Evolutionary conservation across 1,284 basidiomycete genomes (phyloP), one percentile per base, ranked within the genome.

Genomic region (Xerocomus amazonicus): DNA sequence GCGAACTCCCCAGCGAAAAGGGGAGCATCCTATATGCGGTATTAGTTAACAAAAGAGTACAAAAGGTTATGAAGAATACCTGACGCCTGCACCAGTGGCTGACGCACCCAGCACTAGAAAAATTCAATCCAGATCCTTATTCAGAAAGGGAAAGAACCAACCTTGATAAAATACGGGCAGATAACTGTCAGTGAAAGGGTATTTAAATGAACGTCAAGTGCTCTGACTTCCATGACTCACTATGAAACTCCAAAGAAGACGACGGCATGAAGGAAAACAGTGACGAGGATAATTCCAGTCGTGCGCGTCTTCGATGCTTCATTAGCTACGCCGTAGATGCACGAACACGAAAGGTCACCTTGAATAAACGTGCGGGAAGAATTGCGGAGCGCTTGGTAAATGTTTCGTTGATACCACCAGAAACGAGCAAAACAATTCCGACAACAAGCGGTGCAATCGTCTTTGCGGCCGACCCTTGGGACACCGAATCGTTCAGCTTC

Each of bases 291-390:
- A 28, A 87, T 73, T 1, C 73, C 74, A 0, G 88, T 90, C 2
- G 90, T 93, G 17, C 89, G 79, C 3, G 85, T 90, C 78, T 87
- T 52, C 17, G 38, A 29, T 4, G 76, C 53, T 63, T 92, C 91
- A 59, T 90, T 87, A 29, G 9, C 12, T 17, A 27, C 31, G 10
- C 10, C 9, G 7, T 17, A 16, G 31, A 26, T 38, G 7, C 13
- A 31, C 36, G 7, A 16, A 19, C 19, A 31, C 6, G 2, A 45
- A 4, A 12, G 10, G 37, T 46, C 29, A 46, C 84, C 70, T 78
- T 81, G 74, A 94, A 92, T 28, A 93, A 63, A 12, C 90, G 79
- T 9, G 88, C 83, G 7, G 90, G 88, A 12, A 97, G 74, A 56
- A 97, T 90, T 0, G 92, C 86, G 4, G 82, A 81, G 9, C 89